phyloP scores from a whole-genome alignment of 768 basidiomycete species.

The Lentinus tigrinus region DNA sequence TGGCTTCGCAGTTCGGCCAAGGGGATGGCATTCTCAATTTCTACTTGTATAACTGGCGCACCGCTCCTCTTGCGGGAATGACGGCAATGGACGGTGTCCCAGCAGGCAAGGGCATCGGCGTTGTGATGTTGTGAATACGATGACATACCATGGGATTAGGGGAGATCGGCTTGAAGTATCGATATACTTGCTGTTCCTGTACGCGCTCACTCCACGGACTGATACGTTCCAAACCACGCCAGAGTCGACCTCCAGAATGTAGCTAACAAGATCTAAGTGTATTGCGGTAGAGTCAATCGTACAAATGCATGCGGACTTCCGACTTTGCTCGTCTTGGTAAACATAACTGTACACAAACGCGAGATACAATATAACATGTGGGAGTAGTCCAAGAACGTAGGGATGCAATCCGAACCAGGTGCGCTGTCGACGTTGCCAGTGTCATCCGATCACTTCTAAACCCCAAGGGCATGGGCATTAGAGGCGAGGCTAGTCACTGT shows the following conservation, averaged over 20 bases:
- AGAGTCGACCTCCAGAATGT: no score
- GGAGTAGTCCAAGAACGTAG: not conserved
- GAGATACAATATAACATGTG: not conserved
- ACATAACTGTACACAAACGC: not conserved
- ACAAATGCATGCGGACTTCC: conserved; percentile 1
- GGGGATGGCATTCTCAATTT: conserved; percentile 92
- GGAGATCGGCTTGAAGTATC: not conserved
- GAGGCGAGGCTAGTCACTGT: conserved; percentile 73
- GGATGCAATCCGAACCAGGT: not conserved
- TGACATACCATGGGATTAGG: no score
- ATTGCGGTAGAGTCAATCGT: conserved; percentile 2
- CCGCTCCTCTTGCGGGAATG: conserved; percentile 74
- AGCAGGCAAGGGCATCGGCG: conserved; percentile 82
- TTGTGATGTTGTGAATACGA: conserved; percentile 93
- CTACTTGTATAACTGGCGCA: conserved; percentile 96
- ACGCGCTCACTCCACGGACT: not conserved
- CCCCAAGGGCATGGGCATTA: no score
- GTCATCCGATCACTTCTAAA: not conserved
- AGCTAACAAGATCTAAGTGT: conserved; percentile 6
- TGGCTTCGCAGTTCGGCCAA: conserved; percentile 68
- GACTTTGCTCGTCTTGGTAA: not conserved
- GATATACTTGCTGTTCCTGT: not conserved
- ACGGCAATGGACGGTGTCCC: conserved; percentile 45
- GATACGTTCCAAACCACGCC: no score
- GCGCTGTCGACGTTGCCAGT: no score